Evolutionary conservation across 371 early-diverging fungal genomes (phyloP), one percentile per base, ranked within the genome.

Genomic region (Aphelidium insulamus): DNA sequence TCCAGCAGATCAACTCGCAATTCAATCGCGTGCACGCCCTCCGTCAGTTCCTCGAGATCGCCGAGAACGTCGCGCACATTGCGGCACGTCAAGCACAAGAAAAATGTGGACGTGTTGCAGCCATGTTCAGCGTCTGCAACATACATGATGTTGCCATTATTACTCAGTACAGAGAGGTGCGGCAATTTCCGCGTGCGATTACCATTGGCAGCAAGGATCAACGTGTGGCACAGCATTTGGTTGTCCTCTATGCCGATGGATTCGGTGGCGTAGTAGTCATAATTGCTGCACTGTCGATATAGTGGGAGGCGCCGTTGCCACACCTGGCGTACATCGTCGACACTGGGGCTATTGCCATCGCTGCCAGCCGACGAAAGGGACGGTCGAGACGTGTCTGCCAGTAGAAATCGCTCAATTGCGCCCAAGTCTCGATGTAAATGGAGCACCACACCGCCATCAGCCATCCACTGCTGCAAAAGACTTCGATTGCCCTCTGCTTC

Each of bases 1-100:
- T 46, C 36, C 26, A 94, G 54, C 18, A 91, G 54, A 49, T 95
- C 95, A 1, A 78, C 88, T 19, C 95, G 80, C 26, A 91, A 52
- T 56, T 95, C 95, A 28, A 95, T 62, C 14, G 85, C 88, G 42
- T 85, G 77, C 0, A 72, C 62, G 5, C 88, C 90, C 29, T 73
- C 68, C 5, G 72, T 65, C 23, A 85, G 50, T 17, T 57, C 48
- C 1, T 52, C 49, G 3, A 86, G 37, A 3, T 54, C 38, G 14
- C 54, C 46, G 22, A 58, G 33, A 6, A 59, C 54, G 0, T 57
- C 47, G n/a, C 48, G 44, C 12, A 90, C 41, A 36, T 81, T 70
- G 4, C 73, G 59, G 48, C 65, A 64, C 0, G 91, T 94, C 31
- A 94, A 55, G 0, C 88, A 84, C 2, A 91, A 64, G 59, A 94